phyloP scores from a whole-genome alignment of 352 stramenopile species.

The Phytopythium cucurbitacearum region DNA sequence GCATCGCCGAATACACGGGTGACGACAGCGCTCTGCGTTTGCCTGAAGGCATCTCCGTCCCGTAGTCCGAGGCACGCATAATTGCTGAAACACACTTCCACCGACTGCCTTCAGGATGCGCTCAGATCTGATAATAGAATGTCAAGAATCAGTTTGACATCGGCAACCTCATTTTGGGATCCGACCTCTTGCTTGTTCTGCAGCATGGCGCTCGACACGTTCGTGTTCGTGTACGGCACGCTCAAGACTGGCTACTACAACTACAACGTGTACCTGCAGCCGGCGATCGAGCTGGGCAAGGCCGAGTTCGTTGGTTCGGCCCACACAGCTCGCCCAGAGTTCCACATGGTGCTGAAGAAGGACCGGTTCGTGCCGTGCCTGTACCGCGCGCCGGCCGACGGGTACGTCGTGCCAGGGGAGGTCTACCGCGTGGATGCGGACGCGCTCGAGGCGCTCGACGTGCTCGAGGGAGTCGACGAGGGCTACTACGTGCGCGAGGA shows the following conservation, averaged over 20 bases:
- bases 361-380: constrained; percentile 58
- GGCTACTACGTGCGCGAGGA: constrained; percentile 64
- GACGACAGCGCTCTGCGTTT: constrained; percentile 16
- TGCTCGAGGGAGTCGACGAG: constrained; percentile 69
- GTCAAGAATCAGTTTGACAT: not conserved
- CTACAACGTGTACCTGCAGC: constrained; percentile 63
- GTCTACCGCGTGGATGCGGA: constrained; percentile 60
- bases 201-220: constrained; percentile 23
- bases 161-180: too few species aligned
- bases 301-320: constrained; percentile 42
- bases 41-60: constrained; percentile 16
- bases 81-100: too few species aligned
- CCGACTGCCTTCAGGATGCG: not conserved
- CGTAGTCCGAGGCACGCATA: not conserved
- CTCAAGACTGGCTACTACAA: constrained; percentile 72
- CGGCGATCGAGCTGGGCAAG: constrained; percentile 37
- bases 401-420: constrained; percentile 50
- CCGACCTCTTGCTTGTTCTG: too few species aligned
- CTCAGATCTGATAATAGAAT: not conserved
- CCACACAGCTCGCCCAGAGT: constrained; percentile 33
- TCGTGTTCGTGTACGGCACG: constrained; percentile 77
- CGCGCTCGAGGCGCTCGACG: constrained; percentile 49
- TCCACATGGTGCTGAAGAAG: constrained; percentile 53
- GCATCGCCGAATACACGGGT: constrained; percentile 32
- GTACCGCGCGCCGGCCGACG: constrained; percentile 31